A percentile compares a stretch with the other conserved stretches of the same genome.
phyloP scores from a whole-genome alignment of 2,329 filamentous ascomycete species.

The Penicillium sp. region DNA sequence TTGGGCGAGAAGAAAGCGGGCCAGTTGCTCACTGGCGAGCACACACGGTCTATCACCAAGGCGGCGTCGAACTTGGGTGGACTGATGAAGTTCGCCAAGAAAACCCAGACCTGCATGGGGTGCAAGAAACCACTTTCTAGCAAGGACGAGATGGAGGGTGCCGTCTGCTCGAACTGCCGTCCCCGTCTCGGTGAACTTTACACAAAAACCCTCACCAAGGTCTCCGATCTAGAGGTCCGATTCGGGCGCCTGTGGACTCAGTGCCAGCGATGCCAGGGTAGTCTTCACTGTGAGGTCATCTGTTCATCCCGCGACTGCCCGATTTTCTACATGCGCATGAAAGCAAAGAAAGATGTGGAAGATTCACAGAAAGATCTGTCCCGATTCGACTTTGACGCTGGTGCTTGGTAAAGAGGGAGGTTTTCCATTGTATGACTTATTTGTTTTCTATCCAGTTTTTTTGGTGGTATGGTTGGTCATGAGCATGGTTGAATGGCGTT shows the following conservation, averaged over 20 bases:
- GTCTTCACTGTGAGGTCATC: conserved; percentile 97
- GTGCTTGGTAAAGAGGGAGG: conserved; percentile 55
- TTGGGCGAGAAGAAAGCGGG: conserved; percentile 88
- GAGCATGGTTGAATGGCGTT: conserved; percentile 11
- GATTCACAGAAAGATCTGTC: conserved; percentile 87
- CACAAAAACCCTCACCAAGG: conserved; percentile 81
- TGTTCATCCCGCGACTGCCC: conserved; percentile 95
- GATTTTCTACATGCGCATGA: conserved; percentile 99
- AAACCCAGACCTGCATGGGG: conserved; percentile 96
- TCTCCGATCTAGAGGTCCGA: conserved; percentile 86
- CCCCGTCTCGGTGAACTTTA: conserved; percentile 89
- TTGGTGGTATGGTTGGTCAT: neutral
- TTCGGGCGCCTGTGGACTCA: conserved; percentile 96
- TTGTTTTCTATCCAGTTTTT: neutral
- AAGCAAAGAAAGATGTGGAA: conserved; percentile 98
- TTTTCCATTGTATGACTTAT: conserved; percentile 16
- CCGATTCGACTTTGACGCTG: conserved; percentile 83
- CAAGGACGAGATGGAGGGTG: conserved; percentile 75
- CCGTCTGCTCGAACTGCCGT: conserved; percentile 82
- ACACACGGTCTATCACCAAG: conserved; percentile 91
- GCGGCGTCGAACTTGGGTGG: conserved; percentile 88
- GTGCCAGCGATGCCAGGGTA: conserved; percentile 95
- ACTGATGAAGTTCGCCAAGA: conserved; percentile 97
- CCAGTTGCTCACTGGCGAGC: conserved; percentile 82
- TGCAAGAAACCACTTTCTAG: conserved; percentile 93